Evolutionary conservation across 2,329 filamentous ascomycete genomes (phyloP).

Genomic region (Diplodia scrobiculata): DNA sequence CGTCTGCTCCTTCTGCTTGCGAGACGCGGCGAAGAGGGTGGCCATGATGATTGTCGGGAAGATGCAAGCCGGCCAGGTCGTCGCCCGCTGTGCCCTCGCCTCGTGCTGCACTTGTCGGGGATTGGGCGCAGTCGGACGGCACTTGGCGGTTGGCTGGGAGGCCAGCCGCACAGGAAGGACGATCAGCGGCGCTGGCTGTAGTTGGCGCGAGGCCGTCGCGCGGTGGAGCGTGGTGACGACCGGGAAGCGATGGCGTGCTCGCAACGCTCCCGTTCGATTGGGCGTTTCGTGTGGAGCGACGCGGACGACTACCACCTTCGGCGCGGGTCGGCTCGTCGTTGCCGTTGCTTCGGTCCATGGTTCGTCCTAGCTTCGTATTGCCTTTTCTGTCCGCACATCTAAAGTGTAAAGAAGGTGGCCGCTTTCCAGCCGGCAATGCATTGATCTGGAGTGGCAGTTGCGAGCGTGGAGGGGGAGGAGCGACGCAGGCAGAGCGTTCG

Average conservation of each 20-base stretch:
- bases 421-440: not conserved
- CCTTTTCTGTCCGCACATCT: not conserved
- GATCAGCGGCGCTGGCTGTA: not conserved
- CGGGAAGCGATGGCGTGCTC: conserved; percentile 22
- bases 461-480: not conserved
- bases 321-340: conserved; percentile 19
- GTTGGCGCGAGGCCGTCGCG: not conserved
- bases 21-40: not conserved
- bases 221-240: not conserved
- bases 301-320: not conserved
- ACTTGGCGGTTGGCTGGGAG: too few species aligned
- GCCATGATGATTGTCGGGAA: not conserved
- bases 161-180: not conserved
- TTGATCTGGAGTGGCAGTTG: too few species aligned
- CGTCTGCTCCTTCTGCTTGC: not conserved
- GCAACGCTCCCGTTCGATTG: not conserved
- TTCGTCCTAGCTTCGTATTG: not conserved
- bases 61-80: not conserved
- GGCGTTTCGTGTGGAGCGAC: not conserved
- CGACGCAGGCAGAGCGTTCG: not conserved
- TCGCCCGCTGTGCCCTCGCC: not conserved
- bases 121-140: not conserved
- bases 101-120: not conserved
- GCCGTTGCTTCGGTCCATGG: conserved; percentile 1
- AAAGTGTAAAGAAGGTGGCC: too few species aligned